phyloP scores from a whole-genome alignment of 2,329 filamentous ascomycete genomes.

The Paraconiothyrium sp. region DNA sequence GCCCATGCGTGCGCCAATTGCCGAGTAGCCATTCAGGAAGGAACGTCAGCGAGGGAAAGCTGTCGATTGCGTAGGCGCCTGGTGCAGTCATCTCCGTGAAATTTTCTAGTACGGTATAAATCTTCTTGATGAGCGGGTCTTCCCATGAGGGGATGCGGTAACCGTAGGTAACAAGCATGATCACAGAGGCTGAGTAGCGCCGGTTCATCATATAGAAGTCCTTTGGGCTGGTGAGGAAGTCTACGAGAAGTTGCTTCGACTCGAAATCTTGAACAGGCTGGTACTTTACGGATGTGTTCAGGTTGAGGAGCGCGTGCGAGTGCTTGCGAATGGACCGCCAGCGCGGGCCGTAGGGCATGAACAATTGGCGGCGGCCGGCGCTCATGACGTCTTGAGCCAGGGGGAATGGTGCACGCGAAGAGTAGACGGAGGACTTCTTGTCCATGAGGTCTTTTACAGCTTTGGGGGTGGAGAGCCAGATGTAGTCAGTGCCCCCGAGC shows the following conservation, averaged over 20 bases:
- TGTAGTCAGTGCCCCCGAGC: slow-evolving; percentile 52
- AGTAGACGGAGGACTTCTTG: slow-evolving; percentile 62
- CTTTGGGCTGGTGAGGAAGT: slow-evolving; percentile 51
- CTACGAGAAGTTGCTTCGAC: slow-evolving; percentile 55
- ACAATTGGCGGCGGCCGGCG: slow-evolving; percentile 58
- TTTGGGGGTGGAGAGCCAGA: slow-evolving; percentile 58
- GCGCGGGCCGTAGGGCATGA: slow-evolving; percentile 54
- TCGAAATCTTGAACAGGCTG: slow-evolving; percentile 58
- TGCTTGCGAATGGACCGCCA: slow-evolving; percentile 50
- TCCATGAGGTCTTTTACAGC: slow-evolving; percentile 65
- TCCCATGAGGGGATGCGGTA: slow-evolving; percentile 47
- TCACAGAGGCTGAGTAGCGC: slow-evolving; percentile 45
- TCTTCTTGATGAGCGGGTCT: slow-evolving; percentile 43
- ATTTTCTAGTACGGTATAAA: slow-evolving; percentile 42
- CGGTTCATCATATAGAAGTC: slow-evolving; percentile 45
- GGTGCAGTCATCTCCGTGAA: slow-evolving; percentile 45
- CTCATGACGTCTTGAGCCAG: slow-evolving; percentile 55
- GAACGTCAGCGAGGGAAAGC: slow-evolving; percentile 41
- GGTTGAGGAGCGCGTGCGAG: slow-evolving; percentile 44
- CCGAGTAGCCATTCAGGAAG: slow-evolving; percentile 44
- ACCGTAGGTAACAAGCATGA: slow-evolving; percentile 47
- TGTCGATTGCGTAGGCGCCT: slow-evolving; percentile 39
- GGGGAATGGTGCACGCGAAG: slow-evolving; percentile 53
- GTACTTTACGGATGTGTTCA: slow-evolving; percentile 47
- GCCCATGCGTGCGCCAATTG: slow-evolving; percentile 39